These are phyloP conservation scores for Pulveroboletus sp. DNA, from an alignment of 768 basidiomycete genomes.

Conservation along the genomic window DNA sequence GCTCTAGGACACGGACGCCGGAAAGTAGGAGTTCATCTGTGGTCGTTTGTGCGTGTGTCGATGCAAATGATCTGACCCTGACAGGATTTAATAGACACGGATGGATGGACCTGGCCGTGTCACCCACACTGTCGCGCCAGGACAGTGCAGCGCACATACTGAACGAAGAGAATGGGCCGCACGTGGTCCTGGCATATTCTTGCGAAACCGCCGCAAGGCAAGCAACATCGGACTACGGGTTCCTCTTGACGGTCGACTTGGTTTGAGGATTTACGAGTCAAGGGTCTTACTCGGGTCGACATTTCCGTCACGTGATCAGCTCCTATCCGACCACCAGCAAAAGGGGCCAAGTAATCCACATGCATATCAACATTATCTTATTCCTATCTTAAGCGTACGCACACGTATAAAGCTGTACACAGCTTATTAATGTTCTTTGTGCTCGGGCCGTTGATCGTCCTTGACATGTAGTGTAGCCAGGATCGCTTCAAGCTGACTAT, in stretches of 20 bases:
- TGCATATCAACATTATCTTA: no score
- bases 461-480: constrained; percentile 50
- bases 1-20: constrained; percentile 60
- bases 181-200: no score
- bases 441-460: background rate
- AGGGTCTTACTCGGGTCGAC: no score
- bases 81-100: background rate
- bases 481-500: constrained; percentile 53
- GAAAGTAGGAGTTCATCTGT: constrained; percentile 46
- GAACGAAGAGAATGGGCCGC: background rate
- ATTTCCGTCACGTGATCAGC: no score
- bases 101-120: background rate
- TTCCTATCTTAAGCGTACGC: no score
- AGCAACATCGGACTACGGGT: background rate
- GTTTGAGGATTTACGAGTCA: background rate
- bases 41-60: background rate
- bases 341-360: no score
- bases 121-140: constrained; percentile 3
- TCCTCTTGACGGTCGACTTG: background rate
- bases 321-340: no score
- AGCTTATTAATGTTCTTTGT: background rate
- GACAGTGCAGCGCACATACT: background rate
- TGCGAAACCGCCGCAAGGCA: background rate
- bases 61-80: constrained; percentile 9
- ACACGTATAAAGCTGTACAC: no score